phyloP scores from a whole-genome alignment of 1,139 yeast genomes.

The Geotrichum reessii region DNA sequence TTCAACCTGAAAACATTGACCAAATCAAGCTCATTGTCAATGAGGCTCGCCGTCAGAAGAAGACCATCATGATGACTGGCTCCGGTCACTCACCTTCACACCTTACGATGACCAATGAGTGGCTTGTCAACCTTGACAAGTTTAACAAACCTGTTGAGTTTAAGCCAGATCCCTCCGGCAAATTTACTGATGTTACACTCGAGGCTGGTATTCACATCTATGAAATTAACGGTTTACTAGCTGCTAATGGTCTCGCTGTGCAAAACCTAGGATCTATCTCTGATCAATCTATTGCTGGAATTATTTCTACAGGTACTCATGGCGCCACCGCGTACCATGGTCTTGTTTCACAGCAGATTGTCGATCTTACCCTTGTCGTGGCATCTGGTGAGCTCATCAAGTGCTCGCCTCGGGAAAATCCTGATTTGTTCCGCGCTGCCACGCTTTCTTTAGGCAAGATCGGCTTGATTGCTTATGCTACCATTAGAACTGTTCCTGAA shows the following conservation, averaged over 20 bases:
- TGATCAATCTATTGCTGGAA: conserved; percentile 90
- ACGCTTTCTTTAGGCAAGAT: conserved; percentile 82
- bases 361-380: conserved; percentile 58
- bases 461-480: conserved; percentile 85
- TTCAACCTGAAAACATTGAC: conserved; percentile 64
- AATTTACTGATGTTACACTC: conserved; percentile 82
- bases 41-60: conserved; percentile 53
- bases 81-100: conserved; percentile 95
- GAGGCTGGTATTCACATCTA: conserved; percentile 87
- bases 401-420: conserved; percentile 64
- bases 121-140: conserved; percentile 84
- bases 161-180: conserved; percentile 43
- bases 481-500: conserved; percentile 75
- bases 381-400: conserved; percentile 64
- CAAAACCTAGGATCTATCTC: conserved; percentile 93
- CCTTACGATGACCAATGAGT: conserved; percentile 79
- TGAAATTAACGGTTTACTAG: conserved; percentile 66
- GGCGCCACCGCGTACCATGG: conserved; percentile 95
- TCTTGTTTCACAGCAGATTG: conserved; percentile 80
- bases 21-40: conserved; percentile 61
- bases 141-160: conserved; percentile 48
- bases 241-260: conserved; percentile 61
- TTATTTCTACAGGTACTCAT: conserved; percentile 93
- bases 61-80: conserved; percentile 81
- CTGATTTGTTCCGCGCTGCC: conserved; percentile 77